Percentiles rank a stretch among this genome's conserved stretches.
These are phyloP conservation scores for Juglanconis juglandina DNA, from an alignment of 2,329 filamentous ascomycete species.

Conservation along the genomic window DNA sequence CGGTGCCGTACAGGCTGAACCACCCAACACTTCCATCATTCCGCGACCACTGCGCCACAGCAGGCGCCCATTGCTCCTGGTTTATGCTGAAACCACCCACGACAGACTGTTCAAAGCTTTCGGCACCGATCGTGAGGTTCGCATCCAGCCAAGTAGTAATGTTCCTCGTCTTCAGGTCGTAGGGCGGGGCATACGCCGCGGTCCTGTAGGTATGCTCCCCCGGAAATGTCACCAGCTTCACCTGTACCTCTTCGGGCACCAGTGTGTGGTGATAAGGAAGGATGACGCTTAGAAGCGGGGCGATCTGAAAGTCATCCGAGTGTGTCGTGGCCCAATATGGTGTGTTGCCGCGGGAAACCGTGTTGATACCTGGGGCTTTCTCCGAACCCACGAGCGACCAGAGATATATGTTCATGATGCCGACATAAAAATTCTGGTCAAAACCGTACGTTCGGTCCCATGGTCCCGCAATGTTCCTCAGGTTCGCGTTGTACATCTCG, in stretches of 20 bases:
- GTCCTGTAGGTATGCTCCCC: constrained; percentile 51
- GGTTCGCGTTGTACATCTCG: constrained; percentile 53
- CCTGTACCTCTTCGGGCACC: constrained; percentile 38
- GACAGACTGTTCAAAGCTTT: constrained; percentile 53
- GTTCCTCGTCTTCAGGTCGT: constrained; percentile 54
- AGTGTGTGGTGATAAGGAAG: constrained; percentile 46
- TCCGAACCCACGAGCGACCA: constrained; percentile 55
- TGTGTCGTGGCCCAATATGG: constrained; percentile 53
- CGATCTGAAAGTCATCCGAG: constrained; percentile 55
- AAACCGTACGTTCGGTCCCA: constrained; percentile 64
- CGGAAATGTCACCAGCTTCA: constrained; percentile 42
- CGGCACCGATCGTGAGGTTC: constrained; percentile 57
- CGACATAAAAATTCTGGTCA: constrained; percentile 61
- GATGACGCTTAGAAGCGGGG: constrained; percentile 53
- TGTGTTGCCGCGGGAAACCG: constrained; percentile 23
- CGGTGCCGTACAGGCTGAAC: constrained; percentile 30
- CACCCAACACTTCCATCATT: constrained; percentile 14
- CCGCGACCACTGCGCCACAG: constrained; percentile 55
- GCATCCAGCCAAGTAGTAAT: constrained; percentile 56
- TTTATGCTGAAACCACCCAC: constrained; percentile 53
- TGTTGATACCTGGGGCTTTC: constrained; percentile 31
- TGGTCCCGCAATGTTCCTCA: constrained; percentile 61
- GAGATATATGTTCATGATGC: constrained; percentile 55
- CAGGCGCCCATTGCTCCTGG: constrained; percentile 53
- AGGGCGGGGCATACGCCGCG: constrained; percentile 56